Percentiles rank a stretch among this genome's conserved stretches.
phyloP scores from a whole-genome alignment of 129 eudicot genomes.

The Kitagawia praeruptora region DNA sequence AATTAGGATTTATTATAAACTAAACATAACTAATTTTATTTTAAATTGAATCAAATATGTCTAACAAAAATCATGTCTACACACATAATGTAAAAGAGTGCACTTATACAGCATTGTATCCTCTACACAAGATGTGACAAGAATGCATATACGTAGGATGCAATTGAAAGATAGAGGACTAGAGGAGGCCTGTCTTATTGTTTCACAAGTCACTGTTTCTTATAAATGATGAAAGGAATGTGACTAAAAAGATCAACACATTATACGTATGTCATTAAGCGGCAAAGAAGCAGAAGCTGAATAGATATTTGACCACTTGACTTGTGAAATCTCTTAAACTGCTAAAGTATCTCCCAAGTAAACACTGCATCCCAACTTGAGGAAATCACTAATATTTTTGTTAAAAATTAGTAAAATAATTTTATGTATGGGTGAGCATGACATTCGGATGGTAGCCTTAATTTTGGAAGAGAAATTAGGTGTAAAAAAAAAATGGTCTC shows the following conservation, averaged over 20 bases:
- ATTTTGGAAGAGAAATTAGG: too few relatives aligned
- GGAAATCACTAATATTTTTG: too few relatives aligned
- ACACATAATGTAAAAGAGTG: background rate
- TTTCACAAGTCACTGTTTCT: conserved; percentile 21
- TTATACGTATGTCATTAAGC: background rate
- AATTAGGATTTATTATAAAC: too few relatives aligned
- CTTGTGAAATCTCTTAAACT: background rate
- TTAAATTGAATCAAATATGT: too few relatives aligned
- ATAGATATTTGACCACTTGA: background rate
- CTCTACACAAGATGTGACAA: background rate
- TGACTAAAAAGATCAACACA: conserved; percentile 9
- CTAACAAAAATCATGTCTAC: too few relatives aligned
- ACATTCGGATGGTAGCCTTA: too few relatives aligned
- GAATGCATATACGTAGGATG: background rate
- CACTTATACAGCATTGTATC: background rate
- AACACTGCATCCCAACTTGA: too few relatives aligned
- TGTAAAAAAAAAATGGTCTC: background rate
- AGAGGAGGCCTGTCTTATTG: conserved; percentile 16
- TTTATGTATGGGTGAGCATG: too few relatives aligned
- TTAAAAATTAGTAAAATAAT: too few relatives aligned
- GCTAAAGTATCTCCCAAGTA: background rate
- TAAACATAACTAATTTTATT: too few relatives aligned
- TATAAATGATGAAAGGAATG: conserved; percentile 18
- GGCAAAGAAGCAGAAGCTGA: background rate
- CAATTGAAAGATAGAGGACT: background rate